These are phyloP conservation scores for Sphaerosporella brunnea DNA, from an alignment of 495 filamentous ascomycete species.

Conservation along the genomic window DNA sequence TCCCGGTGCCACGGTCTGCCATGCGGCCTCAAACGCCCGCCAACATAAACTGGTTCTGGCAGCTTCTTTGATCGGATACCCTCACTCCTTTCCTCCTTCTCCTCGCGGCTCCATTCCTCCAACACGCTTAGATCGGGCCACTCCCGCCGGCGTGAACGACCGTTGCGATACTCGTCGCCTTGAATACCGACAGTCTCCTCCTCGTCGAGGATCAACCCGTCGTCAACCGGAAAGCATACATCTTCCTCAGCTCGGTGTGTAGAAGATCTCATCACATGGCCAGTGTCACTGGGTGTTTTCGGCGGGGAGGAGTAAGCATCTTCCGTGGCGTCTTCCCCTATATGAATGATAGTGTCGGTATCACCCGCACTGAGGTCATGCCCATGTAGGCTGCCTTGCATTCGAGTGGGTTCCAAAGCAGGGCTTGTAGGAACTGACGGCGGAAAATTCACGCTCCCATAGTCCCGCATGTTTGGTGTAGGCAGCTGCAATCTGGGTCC, in stretches of 20 bases:
- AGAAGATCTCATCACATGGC: conserved; percentile 19
- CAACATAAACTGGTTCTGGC: conserved; percentile 79
- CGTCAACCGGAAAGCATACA: conserved; percentile 52
- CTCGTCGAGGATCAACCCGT: conserved; percentile 28
- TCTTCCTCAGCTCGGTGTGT: conserved; percentile 47
- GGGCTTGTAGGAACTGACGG: conserved; percentile 79
- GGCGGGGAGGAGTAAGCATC: conserved; percentile 12
- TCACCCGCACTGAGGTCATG: conserved; percentile 42
- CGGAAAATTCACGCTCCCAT: conserved; percentile 63
- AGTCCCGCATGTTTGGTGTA: conserved; percentile 16
- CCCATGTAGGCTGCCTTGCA: conserved; percentile 11
- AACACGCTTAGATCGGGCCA: conserved; percentile 61
- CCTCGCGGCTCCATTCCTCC: conserved; percentile 77
- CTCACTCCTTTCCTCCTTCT: conserved; percentile 78
- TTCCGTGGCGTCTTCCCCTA: conserved; percentile 9
- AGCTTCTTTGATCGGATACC: conserved; percentile 81
- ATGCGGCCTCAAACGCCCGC: conserved; percentile 62
- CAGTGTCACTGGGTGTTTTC: conserved; percentile 20
- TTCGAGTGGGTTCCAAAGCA: conserved; percentile 29
- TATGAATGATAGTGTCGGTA: conserved; percentile 27
- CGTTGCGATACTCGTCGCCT: conserved; percentile 8
- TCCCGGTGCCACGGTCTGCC: conserved; percentile 71
- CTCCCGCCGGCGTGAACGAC: conserved; percentile 32
- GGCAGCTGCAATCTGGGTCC: background rate
- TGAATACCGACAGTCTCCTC: conserved; percentile 13